Evolutionary conservation across 805 yeast genomes (phyloP).

Genomic region (Metschnikowia vanudenii): DNA sequence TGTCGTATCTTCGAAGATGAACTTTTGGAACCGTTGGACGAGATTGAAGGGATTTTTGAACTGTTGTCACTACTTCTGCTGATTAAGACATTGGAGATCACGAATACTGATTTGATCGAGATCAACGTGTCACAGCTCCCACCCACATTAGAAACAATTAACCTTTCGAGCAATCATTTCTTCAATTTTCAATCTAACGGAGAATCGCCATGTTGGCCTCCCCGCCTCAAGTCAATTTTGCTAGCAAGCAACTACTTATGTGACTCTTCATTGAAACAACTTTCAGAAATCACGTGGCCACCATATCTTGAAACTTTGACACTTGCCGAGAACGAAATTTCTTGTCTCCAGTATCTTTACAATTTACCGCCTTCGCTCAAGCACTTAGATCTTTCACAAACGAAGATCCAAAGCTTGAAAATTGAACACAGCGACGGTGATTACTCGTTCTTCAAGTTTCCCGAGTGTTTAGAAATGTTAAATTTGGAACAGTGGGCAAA

Average conservation of each 20-base stretch:
- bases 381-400: conserved; percentile 28
- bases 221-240: conserved; percentile 24
- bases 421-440: conserved; percentile 13
- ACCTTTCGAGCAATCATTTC: conserved; percentile 28
- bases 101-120: conserved; percentile 26
- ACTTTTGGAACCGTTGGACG: conserved; percentile 3
- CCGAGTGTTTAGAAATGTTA: conserved; percentile 24
- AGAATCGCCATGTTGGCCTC: conserved; percentile 25
- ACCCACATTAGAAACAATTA: conserved; percentile 28
- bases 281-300: conserved; percentile 27
- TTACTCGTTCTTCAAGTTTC: conserved; percentile 27
- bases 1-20: too few species aligned
- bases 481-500: conserved; percentile 21
- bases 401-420: conserved; percentile 19
- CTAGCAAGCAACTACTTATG: conserved; percentile 24
- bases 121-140: conserved; percentile 30
- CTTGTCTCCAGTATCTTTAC: conserved; percentile 19
- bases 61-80: conserved; percentile 17
- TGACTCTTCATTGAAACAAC: conserved; percentile 18
- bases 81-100: conserved; percentile 33
- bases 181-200: conserved; percentile 10
- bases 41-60: conserved; percentile 15
- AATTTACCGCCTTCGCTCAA: conserved; percentile 23
- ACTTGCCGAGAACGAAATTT: conserved; percentile 25
- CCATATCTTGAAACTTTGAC: conserved; percentile 20